These are phyloP conservation scores for Penicillium robsamsonii DNA, from an alignment of 495 filamentous ascomycete species.

Conservation along the genomic window DNA sequence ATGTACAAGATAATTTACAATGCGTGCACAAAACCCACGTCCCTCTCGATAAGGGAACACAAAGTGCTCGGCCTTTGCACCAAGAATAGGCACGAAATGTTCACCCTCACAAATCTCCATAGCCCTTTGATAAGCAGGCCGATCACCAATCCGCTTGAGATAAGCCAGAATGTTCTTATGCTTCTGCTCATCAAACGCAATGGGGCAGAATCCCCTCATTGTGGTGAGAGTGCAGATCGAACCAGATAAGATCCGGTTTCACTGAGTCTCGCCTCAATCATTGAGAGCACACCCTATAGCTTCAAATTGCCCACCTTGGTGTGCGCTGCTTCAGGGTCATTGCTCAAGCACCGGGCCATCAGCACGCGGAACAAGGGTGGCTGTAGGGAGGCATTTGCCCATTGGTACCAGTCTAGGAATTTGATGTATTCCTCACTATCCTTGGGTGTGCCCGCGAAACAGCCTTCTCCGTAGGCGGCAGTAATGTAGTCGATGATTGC, in stretches of 20 bases:
- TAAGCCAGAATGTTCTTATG: constrained; percentile 28
- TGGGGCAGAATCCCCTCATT: constrained; percentile 47
- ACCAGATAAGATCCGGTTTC: constrained; percentile 52
- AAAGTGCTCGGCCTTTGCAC: constrained; percentile 16
- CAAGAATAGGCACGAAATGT: constrained; percentile 24
- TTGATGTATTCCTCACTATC: constrained; percentile 47
- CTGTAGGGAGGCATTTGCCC: constrained; percentile 56
- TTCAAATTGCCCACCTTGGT: constrained; percentile 13
- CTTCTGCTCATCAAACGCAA: constrained; percentile 32
- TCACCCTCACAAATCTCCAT: constrained; percentile 38
- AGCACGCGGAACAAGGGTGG: constrained; percentile 32
- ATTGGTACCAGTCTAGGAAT: constrained; percentile 63
- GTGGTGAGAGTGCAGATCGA: constrained; percentile 51
- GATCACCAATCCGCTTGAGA: constrained; percentile 25
- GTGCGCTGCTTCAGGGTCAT: constrained; percentile 13
- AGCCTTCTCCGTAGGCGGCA: constrained; percentile 47
- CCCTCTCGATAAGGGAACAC: constrained; percentile 3
- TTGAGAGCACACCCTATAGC: constrained; percentile 24
- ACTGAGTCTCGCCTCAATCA: constrained; percentile 45
- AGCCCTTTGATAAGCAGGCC: constrained; percentile 30
- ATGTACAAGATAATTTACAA: background rate
- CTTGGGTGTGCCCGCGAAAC: constrained; percentile 39
- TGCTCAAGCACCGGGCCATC: constrained; percentile 11
- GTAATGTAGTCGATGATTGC: constrained; percentile 59
- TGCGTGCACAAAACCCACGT: background rate